These are phyloP conservation scores for Alternaria conjuncta DNA, from an alignment of 2,329 filamentous ascomycete genomes.

Conservation along the genomic window DNA sequence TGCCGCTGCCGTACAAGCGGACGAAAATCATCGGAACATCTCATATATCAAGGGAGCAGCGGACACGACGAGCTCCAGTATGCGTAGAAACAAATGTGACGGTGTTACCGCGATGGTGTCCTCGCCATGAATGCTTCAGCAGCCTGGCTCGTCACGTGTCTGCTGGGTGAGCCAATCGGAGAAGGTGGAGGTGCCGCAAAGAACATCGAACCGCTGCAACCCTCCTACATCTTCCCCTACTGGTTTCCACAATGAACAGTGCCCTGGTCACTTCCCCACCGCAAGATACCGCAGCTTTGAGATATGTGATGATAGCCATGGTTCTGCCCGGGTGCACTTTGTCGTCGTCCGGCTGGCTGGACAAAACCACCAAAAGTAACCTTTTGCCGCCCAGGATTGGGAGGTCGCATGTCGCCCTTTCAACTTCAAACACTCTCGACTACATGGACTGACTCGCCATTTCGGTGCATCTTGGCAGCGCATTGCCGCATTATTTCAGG, in stretches of 20 bases:
- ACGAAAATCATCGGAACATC: background rate
- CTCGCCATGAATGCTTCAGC: background rate
- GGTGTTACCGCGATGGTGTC: background rate
- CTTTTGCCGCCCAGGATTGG: background rate
- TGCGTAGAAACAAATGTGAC: background rate
- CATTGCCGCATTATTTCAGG: accelerated
- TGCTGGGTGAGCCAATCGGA: background rate
- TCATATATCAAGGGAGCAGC: background rate
- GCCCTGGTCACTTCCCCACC: background rate
- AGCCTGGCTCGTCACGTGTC: background rate
- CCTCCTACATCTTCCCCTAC: background rate
- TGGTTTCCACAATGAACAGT: background rate
- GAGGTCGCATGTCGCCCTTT: background rate
- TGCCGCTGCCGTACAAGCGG: background rate
- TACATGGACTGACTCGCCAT: background rate
- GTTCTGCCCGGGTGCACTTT: background rate
- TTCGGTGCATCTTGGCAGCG: background rate
- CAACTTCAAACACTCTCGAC: background rate
- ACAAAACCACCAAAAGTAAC: background rate
- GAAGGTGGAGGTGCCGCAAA: background rate
- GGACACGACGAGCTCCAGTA: background rate
- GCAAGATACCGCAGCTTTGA: background rate
- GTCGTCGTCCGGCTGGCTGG: too few relatives aligned
- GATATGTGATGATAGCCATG: accelerated
- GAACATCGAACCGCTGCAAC: background rate